Base-by-base conservation (phyloP, 805 yeast species). In the Teunomyces atbi region DNA sequence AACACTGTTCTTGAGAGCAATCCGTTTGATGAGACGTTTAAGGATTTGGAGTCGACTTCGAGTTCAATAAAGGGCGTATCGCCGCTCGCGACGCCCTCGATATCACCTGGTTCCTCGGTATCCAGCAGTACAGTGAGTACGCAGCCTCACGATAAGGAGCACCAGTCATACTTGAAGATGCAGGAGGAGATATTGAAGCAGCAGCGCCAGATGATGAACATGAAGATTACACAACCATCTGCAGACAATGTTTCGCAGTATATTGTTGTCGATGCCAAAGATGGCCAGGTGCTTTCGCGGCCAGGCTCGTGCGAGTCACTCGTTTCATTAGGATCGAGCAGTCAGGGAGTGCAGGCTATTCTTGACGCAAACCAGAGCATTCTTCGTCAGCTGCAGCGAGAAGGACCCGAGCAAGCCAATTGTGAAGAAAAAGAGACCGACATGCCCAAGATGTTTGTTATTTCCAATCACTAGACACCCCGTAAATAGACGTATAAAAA, bases 151-250 rank as follows among this genome's bases (percentile, higher is more conserved):
- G 57, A 56, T 44, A 49, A 51, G 29, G 67, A 66, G 41, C 77
- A 69, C 51, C 69, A 70, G 34, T 48, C 56, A 23, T 71, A 69
- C 49, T 57, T 71, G 39, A 59, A 61, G 47, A 56, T 67, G 39
- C 77, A 72, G 49, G 64, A 65, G 47, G 68, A 69, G 51, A 59
- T 64, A 30, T 57, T 72, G 53, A 57, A 56, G 36, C 71, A 68
- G 51, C 76, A 71, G 47, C 69, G 64, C 49, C 62, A 62, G 32
- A 50, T 67, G 30, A 50, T 69, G 45, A 58, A 41, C 38, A 42
- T 46, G 45, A 56, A 52, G 49, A 50, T 50, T 30, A 35, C 46
- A 18, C 43, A 46, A 39, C 34, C 44, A 7, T 21, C 33, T 6
- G 13, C 36, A 18, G 18, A 13, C 37, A 29, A 18, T 15, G 21